Conservation (phyloP, 2,329 filamentous ascomycete genomes). For the Rhynchosporium graminicola region DNA sequence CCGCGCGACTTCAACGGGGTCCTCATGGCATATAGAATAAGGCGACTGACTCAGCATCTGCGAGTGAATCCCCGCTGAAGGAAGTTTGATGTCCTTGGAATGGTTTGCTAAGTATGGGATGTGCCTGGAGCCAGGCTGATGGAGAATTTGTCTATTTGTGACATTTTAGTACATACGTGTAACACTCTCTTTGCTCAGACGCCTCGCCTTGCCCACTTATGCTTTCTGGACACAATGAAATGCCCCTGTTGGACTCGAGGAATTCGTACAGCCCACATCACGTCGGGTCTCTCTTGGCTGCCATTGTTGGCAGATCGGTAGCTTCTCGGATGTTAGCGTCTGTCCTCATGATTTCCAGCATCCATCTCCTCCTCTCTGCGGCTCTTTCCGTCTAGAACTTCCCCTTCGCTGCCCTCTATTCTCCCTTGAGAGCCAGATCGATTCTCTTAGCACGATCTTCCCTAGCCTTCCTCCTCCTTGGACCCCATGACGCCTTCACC, state of each 20-base stretch:
- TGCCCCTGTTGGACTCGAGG: not conserved
- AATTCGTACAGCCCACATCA: constrained; percentile 17
- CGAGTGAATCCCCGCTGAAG: too few relatives aligned
- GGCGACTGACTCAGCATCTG: too few relatives aligned
- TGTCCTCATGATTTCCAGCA: not conserved
- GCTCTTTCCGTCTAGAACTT: not conserved
- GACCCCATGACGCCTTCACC: constrained; percentile 58
- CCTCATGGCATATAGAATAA: too few relatives aligned
- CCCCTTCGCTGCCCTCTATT: constrained; percentile 21
- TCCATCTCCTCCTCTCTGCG: not conserved
- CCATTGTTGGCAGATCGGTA: not conserved
- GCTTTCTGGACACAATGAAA: constrained; percentile 22
- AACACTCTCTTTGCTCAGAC: constrained; percentile 23
- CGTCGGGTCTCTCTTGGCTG: not conserved
- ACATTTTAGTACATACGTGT: constrained; percentile 26
- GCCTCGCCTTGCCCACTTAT: constrained; percentile 21
- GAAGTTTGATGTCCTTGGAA: too few relatives aligned
- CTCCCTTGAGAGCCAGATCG: constrained; percentile 36
- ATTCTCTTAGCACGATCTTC: constrained; percentile 57
- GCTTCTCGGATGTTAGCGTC: not conserved
- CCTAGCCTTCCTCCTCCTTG: constrained; percentile 54
- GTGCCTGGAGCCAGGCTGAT: not conserved
- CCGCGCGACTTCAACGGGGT: too few relatives aligned
- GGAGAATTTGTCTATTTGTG: constrained; percentile 7
- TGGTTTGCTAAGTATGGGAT: not conserved